Conservation (phyloP, 495 filamentous ascomycete species). For the Recurvomyces mirabilis region DNA sequence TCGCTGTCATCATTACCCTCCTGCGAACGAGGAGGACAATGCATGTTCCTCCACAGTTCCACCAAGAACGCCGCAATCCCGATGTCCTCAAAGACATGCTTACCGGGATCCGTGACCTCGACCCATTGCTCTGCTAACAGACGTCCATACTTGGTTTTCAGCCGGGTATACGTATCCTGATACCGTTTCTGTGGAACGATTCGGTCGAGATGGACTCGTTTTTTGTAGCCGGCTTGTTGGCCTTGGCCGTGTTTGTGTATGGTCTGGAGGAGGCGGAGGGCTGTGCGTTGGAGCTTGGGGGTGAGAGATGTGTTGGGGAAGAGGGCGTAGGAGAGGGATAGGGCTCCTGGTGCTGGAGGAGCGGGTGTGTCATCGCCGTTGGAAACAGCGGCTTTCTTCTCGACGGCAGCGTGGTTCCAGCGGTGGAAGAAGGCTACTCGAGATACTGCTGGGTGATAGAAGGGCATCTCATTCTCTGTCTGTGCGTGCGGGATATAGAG, state of each 20-base stretch:
- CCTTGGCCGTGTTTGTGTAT: slow-evolving; percentile 69
- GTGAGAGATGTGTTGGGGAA: slow-evolving; percentile 38
- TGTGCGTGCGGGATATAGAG: slow-evolving; percentile 67
- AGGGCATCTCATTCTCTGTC: slow-evolving; percentile 54
- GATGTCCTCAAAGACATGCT: slow-evolving; percentile 92
- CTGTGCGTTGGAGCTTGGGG: slow-evolving; percentile 55
- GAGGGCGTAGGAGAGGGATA: slow-evolving; percentile 59
- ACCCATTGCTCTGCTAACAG: slow-evolving; percentile 59
- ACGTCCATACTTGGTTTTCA: slow-evolving; percentile 66
- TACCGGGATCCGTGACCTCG: slow-evolving; percentile 74
- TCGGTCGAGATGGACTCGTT: slow-evolving; percentile 65
- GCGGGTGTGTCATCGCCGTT: not conserved
- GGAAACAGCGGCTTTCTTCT: not conserved
- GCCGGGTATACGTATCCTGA: slow-evolving; percentile 69
- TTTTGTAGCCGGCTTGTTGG: slow-evolving; percentile 49
- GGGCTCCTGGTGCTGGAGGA: slow-evolving; percentile 31
- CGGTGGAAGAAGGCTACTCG: slow-evolving; percentile 64
- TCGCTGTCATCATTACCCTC: too few species aligned
- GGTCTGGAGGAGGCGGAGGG: slow-evolving; percentile 55
- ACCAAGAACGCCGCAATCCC: slow-evolving; percentile 88
- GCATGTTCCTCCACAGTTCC: slow-evolving; percentile 85
- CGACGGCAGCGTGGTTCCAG: slow-evolving; percentile 30
- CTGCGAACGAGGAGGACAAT: slow-evolving; percentile 35
- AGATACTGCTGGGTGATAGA: slow-evolving; percentile 70
- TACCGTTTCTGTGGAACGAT: slow-evolving; percentile 60